Evolutionary conservation across 805 yeast species (phyloP), one percentile per base, ranked within the genome.

Genomic region (Candida chilensis): DNA sequence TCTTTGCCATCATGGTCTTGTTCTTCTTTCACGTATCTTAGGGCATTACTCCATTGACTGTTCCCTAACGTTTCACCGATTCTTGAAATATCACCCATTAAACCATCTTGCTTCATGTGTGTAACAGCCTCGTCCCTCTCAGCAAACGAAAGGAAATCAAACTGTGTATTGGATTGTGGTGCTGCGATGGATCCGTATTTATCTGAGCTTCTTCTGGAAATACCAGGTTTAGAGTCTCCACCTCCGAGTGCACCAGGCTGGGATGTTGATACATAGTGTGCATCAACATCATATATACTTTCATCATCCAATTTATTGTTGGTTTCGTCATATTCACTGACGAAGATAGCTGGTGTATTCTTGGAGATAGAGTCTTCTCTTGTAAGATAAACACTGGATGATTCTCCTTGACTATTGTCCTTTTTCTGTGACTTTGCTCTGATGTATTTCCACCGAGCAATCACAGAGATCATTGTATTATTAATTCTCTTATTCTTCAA

Each of bases 401-500:
- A 7, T 6, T 22, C 25, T 11, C 8, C 21, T n/a, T n/a, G n/a
- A n/a, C n/a, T n/a, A 8, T 22, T 47, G 50, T 24, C 37, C 38
- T 12, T 51, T 47, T n/a, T 61, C 60, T 17, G 41, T 30, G 21
- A 34, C 37, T 28, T 41, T 33, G 36, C 54, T 42, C 41, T 55
- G 41, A 48, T 48, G 43, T 60, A 71, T 33, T 61, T 60, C 61
- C 74, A 56, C 18, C 78, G 56, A 20, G 64, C 52, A 4, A 64
- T 58, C 32, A 64, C 71, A 33, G 70, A 67, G 7, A 64, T 58
- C 27, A 71, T 56, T 3, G 69, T 57, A 27, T 71, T 71, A 26
- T 61, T 54, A 3, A 67, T 64, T 33, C 66, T 52, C 32, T 53
- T 54, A 20, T 56, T 60, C 33, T 61, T 46, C 18, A 68, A 35